Evolutionary conservation across 2,329 filamentous ascomycete species (phyloP).

Genomic region (Calonectria fujianensis): DNA sequence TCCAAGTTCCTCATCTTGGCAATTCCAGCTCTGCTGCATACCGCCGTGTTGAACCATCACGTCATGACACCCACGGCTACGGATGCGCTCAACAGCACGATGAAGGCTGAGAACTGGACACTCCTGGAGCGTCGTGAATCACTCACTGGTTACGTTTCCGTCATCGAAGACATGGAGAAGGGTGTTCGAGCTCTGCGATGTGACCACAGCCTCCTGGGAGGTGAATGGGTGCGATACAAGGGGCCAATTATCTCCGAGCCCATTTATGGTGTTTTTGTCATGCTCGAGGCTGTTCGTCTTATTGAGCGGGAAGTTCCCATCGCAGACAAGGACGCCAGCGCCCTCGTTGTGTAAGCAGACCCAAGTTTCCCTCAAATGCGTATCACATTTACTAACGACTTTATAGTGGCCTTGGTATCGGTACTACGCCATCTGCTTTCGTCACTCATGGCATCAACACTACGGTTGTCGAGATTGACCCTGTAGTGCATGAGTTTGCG

Average conservation of each 20-base stretch:
- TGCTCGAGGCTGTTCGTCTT: constrained; percentile 93
- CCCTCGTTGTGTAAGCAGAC: constrained; percentile 92
- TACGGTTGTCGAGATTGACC: constrained; percentile 96
- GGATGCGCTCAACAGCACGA: constrained; percentile 77
- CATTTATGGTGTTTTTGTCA: constrained; percentile 96
- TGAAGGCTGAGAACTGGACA: constrained; percentile 80
- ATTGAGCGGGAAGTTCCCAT: constrained; percentile 75
- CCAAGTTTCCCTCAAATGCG: too few relatives aligned
- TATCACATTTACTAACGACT: constrained; percentile 37
- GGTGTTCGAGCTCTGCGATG: constrained; percentile 90
- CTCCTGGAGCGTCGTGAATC: constrained; percentile 90
- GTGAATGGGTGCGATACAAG: constrained; percentile 84
- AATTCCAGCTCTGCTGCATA: constrained; percentile 84
- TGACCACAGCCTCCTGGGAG: constrained; percentile 94
- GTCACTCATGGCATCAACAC: constrained; percentile 93
- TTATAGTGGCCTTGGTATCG: constrained; percentile 88
- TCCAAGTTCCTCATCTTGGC: constrained; percentile 80
- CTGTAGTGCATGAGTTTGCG: constrained; percentile 89
- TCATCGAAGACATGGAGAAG: constrained; percentile 83
- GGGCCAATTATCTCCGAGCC: constrained; percentile 82
- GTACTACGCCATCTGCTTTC: constrained; percentile 90
- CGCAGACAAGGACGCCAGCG: constrained; percentile 81
- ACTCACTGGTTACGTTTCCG: constrained; percentile 92
- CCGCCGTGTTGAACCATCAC: constrained; percentile 84
- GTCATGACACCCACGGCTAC: constrained; percentile 77